Percentiles rank a stretch among this genome's conserved stretches.
These are phyloP conservation scores for Thinopyrum elongatum DNA, from an alignment of 176 grass and related monocot species.

Conservation along the genomic window DNA sequence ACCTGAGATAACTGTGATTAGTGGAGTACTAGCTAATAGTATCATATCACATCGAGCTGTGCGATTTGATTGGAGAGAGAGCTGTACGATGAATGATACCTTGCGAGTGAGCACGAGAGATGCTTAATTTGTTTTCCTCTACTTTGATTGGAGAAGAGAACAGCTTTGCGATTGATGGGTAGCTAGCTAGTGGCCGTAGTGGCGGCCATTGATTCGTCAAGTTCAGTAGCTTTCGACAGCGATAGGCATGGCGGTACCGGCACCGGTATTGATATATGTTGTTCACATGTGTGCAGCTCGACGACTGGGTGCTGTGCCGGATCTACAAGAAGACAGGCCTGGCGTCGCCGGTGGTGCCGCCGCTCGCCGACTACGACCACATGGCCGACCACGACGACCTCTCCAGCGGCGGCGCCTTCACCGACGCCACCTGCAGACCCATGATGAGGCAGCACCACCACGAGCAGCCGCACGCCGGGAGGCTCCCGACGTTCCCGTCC, in stretches of 20 bases:
- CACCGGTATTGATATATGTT: background rate
- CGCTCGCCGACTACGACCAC: conserved; percentile 49
- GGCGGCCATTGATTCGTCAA: conserved; percentile 9
- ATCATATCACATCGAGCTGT: background rate
- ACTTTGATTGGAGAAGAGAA: background rate
- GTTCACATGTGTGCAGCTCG: conserved; percentile 42
- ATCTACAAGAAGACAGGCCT: conserved; percentile 82
- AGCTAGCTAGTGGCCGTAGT: background rate
- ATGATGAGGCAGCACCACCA: background rate
- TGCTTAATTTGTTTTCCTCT: background rate
- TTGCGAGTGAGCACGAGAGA: background rate
- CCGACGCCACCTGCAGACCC: background rate
- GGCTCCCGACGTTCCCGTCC: conserved; percentile 28
- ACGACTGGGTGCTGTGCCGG: conserved; percentile 96
- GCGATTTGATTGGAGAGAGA: no score
- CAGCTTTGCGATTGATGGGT: background rate
- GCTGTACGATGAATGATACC: background rate
- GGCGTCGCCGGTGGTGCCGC: conserved; percentile 37
- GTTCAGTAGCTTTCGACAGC: conserved; percentile 18
- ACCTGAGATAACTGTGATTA: background rate
- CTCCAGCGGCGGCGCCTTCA: background rate
- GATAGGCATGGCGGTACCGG: background rate
- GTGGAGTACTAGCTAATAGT: no score
- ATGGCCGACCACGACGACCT: conserved; percentile 33
- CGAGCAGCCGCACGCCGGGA: background rate